Base-by-base conservation (phyloP, 2,329 filamentous ascomycete genomes). In the Emmonsia crescens region DNA sequence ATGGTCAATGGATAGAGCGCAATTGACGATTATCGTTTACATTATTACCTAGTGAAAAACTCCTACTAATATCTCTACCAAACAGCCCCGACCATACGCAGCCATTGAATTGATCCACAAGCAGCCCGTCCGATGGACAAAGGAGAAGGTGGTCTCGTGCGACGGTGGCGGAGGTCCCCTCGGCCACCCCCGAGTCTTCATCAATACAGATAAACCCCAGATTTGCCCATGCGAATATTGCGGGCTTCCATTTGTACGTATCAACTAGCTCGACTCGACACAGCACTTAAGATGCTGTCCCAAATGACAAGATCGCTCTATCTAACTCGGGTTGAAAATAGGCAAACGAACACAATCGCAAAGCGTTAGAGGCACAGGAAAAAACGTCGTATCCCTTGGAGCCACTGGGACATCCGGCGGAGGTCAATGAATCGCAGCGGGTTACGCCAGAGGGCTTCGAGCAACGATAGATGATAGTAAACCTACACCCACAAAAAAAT, bases 141-240 rank as follows among this genome's bases (percentile, higher is more conserved):
- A 96, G 73, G 83, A 89, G 66, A 84, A 86, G 64, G 77, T 89
- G 57, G 93, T 95, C 59, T 86, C 86, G 52, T 99, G 94, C 74
- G 92, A 97, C 71, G 94, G 94, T 62, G 94, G 93, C 63, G 92
- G 92, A 68, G 94, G 93, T 54, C 88, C 92, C 38, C 80, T 89
- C 61, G 94, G 94, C 51, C 94, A 99, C 76, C 94, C 94, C 57
- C 85, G 85, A 72, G 88, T 99, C 78, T 99, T 91, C 76, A 99
- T 99, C 84, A 99, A 99, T 79, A 87, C 89, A 67, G 94, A 99
- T 78, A 97, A 96, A 82, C 89, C 94, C 51, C 87, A 97, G 80
- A 96, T 99, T 70, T 85, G 85, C 76, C 81, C 81, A 74, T 99
- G 94, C 82, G 87, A 83, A 72, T 99, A 99, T 80, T 99, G 94